These are phyloP conservation scores for Teunomyces stri DNA, from an alignment of 805 yeast species.

Conservation along the genomic window DNA sequence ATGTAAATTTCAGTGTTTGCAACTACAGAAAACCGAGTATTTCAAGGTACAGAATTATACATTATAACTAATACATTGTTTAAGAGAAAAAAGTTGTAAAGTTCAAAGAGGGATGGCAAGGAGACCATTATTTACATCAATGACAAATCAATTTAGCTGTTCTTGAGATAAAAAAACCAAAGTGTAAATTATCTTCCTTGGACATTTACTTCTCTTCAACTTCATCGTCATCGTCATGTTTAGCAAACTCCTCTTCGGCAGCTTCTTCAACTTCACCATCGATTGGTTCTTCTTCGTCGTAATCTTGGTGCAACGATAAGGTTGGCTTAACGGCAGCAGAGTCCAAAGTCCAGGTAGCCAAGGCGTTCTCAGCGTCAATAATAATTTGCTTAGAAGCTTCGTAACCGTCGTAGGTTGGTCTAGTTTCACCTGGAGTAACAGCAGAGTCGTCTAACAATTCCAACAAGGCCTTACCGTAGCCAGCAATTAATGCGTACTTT, in stretches of 20 bases:
- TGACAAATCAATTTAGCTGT: neutral
- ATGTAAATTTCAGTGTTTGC: neutral
- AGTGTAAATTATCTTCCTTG: neutral
- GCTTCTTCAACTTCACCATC: slow-evolving; percentile 48
- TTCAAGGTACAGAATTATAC: neutral
- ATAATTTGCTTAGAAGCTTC: slow-evolving; percentile 87
- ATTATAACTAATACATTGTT: slow-evolving; percentile 4
- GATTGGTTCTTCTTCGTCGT: slow-evolving; percentile 47
- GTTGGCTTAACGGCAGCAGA: slow-evolving; percentile 81
- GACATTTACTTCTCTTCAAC: slow-evolving; percentile 4
- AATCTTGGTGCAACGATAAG: slow-evolving; percentile 63
- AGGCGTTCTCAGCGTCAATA: slow-evolving; percentile 80
- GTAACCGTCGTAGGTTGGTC: slow-evolving; percentile 86
- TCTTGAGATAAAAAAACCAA: neutral
- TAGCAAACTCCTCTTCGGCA: slow-evolving; percentile 54
- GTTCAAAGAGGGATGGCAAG: neutral
- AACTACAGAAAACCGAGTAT: neutral
- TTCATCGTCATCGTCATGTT: slow-evolving; percentile 38
- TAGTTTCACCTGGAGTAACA: slow-evolving; percentile 89
- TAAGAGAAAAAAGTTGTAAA: neutral
- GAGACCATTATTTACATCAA: neutral
- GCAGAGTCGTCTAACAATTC: slow-evolving; percentile 82
- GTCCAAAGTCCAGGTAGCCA: slow-evolving; percentile 82
- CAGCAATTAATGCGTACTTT: slow-evolving; percentile 81
- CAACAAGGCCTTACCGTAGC: slow-evolving; percentile 83